These are phyloP conservation scores for Fraxinus albicans DNA, from an alignment of 305 asterid species.

Conservation along the genomic window DNA sequence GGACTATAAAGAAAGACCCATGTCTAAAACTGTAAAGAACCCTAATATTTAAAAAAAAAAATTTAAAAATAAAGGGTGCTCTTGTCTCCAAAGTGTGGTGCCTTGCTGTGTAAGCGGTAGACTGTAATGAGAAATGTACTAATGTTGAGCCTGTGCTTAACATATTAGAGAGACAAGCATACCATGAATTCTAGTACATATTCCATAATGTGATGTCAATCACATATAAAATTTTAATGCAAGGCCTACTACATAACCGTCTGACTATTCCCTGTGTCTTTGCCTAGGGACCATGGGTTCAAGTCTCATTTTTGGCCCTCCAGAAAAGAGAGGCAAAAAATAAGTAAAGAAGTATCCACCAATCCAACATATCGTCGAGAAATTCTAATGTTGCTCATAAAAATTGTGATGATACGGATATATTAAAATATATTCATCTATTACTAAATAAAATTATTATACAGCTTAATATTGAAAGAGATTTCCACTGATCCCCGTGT, in stretches of 20 bases:
- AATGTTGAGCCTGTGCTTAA: neutral
- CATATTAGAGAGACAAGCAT: neutral
- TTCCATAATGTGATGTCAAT: neutral
- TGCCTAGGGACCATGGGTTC: neutral
- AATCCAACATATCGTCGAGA: neutral
- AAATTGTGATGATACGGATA: neutral
- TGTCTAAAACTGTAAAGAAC: constrained; percentile 22
- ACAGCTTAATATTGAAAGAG: neutral
- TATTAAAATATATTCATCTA: neutral
- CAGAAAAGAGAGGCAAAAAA: neutral
- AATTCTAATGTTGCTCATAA: neutral
- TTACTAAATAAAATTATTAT: neutral
- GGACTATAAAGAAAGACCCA: constrained; percentile 34
- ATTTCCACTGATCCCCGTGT: constrained; percentile 10
- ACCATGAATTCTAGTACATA: neutral
- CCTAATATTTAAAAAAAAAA: neutral
- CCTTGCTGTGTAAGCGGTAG: neutral
- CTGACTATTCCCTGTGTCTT: neutral
- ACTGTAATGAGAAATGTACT: neutral
- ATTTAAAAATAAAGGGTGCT: neutral
- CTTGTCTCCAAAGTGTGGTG: constrained; percentile 1
- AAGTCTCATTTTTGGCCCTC: neutral
- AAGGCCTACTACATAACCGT: neutral
- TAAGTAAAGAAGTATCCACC: neutral
- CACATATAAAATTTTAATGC: neutral